Percentiles rank a stretch among this genome's conserved stretches.
Evolutionary conservation across 2,329 filamentous ascomycete genomes (phyloP).

Genomic region (Davidsoniella virescens): DNA sequence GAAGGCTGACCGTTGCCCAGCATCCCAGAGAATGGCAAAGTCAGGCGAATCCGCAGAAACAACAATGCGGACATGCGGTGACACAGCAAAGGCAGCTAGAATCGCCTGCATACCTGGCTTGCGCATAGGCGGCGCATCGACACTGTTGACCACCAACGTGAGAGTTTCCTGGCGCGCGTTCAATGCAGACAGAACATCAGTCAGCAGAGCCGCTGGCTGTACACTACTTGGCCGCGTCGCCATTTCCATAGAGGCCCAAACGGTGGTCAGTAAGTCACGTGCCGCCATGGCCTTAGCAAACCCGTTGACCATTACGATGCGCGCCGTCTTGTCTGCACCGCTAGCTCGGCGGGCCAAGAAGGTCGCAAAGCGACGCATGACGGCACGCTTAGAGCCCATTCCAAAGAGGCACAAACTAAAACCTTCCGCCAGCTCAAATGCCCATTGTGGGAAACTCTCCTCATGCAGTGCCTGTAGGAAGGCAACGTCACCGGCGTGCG

Average conservation of each 20-base stretch:
- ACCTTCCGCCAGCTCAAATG: constrained; percentile 70
- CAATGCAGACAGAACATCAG: constrained; percentile 47
- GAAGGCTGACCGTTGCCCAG: constrained; percentile 63
- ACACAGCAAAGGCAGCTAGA: constrained; percentile 59
- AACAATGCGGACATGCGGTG: constrained; percentile 54
- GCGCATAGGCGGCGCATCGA: constrained; percentile 66
- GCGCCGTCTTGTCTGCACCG: constrained; percentile 23
- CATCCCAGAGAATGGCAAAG: constrained; percentile 80
- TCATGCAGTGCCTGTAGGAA: constrained; percentile 61
- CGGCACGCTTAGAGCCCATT: constrained; percentile 70
- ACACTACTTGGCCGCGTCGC: constrained; percentile 35
- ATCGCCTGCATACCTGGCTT: constrained; percentile 52
- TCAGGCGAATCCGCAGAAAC: constrained; percentile 78
- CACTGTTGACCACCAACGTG: constrained; percentile 66
- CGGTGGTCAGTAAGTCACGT: constrained; percentile 51
- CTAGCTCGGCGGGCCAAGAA: constrained; percentile 37
- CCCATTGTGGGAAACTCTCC: constrained; percentile 78
- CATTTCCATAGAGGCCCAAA: constrained; percentile 47
- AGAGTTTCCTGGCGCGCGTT: constrained; percentile 31
- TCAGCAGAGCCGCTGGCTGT: constrained; percentile 52
- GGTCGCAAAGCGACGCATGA: constrained; percentile 61
- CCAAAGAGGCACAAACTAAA: constrained; percentile 89
- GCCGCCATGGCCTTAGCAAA: constrained; percentile 52
- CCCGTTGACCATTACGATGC: constrained; percentile 75
- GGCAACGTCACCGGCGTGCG: constrained; percentile 50